phyloP scores from a whole-genome alignment of 805 yeast genomes.

The Candida argentea region DNA sequence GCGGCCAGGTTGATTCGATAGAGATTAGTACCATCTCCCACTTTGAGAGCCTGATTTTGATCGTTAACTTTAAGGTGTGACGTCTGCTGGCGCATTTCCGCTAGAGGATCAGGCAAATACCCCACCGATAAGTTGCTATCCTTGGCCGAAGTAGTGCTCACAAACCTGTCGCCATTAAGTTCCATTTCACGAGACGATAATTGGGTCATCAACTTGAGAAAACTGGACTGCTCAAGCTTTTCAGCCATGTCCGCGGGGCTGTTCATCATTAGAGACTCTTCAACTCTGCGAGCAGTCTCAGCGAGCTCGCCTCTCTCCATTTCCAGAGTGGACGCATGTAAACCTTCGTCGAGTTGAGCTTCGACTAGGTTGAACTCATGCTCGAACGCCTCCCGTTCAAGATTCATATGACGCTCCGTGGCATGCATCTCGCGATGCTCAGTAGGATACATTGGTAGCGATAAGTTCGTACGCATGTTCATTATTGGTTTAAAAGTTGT shows the following conservation, averaged over 20 bases:
- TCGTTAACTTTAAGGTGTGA: background rate
- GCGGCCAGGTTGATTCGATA: conserved; percentile 1
- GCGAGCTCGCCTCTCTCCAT: conserved; percentile 29
- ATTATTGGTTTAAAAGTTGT: conserved; percentile 2
- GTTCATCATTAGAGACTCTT: conserved; percentile 12
- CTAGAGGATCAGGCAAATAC: conserved; percentile 2
- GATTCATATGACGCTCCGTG: conserved; percentile 6
- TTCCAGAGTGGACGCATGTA: conserved; percentile 4
- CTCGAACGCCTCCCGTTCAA: conserved; percentile 18
- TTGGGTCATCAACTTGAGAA: conserved; percentile 29
- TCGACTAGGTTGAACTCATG: conserved; percentile 1
- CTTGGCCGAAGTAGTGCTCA: conserved; percentile 13
- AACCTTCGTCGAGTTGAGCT: background rate
- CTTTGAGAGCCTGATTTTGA: background rate
- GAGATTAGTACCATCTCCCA: too few species aligned
- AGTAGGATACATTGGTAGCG: conserved; percentile 7
- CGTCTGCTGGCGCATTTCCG: background rate
- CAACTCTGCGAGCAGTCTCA: conserved; percentile 27
- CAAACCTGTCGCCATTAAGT: conserved; percentile 30
- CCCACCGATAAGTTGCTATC: conserved; percentile 11
- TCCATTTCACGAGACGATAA: conserved; percentile 29
- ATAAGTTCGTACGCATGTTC: conserved; percentile 12
- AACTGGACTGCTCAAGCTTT: conserved; percentile 26
- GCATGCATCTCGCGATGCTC: conserved; percentile 1
- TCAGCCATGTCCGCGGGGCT: conserved; percentile 8